phyloP scores from a whole-genome alignment of 2,329 filamentous ascomycete species.

The Aspergillus oerlinghausenensis region DNA sequence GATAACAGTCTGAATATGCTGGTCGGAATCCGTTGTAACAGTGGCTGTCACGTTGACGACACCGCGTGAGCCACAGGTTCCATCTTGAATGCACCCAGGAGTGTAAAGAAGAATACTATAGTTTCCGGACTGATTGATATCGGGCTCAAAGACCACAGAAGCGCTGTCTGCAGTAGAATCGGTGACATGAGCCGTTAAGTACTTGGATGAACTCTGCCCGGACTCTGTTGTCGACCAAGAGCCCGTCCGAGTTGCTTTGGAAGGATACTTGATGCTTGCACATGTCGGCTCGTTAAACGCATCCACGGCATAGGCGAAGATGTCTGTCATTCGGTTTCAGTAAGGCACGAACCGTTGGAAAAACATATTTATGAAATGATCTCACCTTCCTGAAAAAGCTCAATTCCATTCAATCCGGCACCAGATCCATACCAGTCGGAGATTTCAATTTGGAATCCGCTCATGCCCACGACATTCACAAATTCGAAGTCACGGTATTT shows the following conservation, averaged over 20 bases:
- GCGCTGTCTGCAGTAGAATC: slow-evolving; percentile 56
- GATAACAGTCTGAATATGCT: slow-evolving; percentile 57
- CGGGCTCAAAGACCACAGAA: slow-evolving; percentile 65
- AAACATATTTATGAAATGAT: slow-evolving; percentile 8
- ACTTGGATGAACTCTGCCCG: slow-evolving; percentile 66
- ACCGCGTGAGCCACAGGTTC: slow-evolving; percentile 70
- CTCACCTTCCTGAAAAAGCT: slow-evolving; percentile 72
- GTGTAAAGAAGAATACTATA: slow-evolving; percentile 91
- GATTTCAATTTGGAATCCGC: slow-evolving; percentile 77
- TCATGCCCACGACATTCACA: slow-evolving; percentile 84
- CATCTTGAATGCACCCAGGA: slow-evolving; percentile 79
- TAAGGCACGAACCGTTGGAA: neutral
- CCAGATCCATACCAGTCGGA: slow-evolving; percentile 82
- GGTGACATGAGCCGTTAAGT: slow-evolving; percentile 65
- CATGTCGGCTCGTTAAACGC: slow-evolving; percentile 87
- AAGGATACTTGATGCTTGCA: slow-evolving; percentile 59
- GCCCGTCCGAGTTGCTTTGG: slow-evolving; percentile 65
- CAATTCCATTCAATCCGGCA: slow-evolving; percentile 78
- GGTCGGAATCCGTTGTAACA: slow-evolving; percentile 51
- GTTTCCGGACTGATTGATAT: slow-evolving; percentile 83
- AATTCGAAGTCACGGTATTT: slow-evolving; percentile 87
- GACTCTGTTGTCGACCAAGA: slow-evolving; percentile 69
- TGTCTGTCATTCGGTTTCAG: slow-evolving; percentile 46
- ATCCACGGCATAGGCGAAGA: slow-evolving; percentile 78
- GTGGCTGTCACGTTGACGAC: slow-evolving; percentile 74